Evolutionary conservation across 371 early-diverging fungal genomes (phyloP).

Genomic region (Circinella umbellata): DNA sequence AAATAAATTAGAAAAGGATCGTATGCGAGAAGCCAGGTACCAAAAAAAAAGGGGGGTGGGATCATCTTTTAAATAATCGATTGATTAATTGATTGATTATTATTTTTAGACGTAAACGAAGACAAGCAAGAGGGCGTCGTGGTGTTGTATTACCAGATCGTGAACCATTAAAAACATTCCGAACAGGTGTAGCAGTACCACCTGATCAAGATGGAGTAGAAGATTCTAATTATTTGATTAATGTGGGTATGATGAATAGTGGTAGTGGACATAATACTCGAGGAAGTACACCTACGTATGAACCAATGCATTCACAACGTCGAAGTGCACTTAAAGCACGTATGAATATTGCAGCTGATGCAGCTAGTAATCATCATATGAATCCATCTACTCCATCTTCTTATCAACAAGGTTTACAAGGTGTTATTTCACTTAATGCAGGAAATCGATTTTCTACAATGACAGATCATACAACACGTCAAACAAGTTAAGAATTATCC

Average conservation of each 20-base stretch:
- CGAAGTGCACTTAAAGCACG: conserved; percentile 48
- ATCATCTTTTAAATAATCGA: too few species aligned
- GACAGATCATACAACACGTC: conserved; percentile 15
- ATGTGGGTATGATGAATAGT: conserved; percentile 21
- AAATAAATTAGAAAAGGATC: conserved; percentile 79
- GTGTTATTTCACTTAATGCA: conserved; percentile 19
- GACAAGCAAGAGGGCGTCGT: conserved; percentile 80
- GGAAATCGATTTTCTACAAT: conserved; percentile 23
- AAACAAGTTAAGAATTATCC: conserved; percentile 1
- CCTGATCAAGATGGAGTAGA: conserved; percentile 50
- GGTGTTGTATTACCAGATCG: conserved; percentile 73
- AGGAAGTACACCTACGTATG: conserved; percentile 24
- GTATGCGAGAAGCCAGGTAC: conserved; percentile 71
- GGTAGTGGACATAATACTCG: conserved; percentile 9
- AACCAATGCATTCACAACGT: conserved; percentile 41
- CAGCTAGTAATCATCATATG: conserved; percentile 34
- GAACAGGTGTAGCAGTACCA: conserved; percentile 44
- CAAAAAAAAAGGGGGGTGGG: too few species aligned
- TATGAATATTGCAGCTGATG: conserved; percentile 55
- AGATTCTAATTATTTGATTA: conserved; percentile 40
- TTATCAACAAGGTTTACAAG: conserved; percentile 17
- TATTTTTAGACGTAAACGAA: conserved; percentile 80
- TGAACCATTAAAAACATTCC: conserved; percentile 55
- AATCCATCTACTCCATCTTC: conserved; percentile 11
- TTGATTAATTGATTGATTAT: too few species aligned